phyloP scores from a whole-genome alignment of 2,329 filamentous ascomycete genomes.

The Claviceps sp. region DNA sequence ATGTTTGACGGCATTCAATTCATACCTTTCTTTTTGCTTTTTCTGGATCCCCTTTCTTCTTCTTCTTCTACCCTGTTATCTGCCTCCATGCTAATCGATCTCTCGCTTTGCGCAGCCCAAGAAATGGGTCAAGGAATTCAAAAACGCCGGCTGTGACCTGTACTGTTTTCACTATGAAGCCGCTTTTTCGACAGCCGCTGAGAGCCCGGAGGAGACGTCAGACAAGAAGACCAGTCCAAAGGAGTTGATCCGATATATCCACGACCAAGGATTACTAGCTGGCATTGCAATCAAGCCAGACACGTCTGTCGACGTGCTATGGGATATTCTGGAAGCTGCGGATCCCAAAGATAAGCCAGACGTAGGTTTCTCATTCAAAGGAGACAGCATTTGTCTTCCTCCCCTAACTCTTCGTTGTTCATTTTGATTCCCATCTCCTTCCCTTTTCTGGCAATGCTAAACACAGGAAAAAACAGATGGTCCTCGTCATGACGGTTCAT shows the following conservation, averaged over 20 bases:
- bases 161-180: conserved; percentile 99
- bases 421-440: not conserved
- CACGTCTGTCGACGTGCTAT: conserved; percentile 81
- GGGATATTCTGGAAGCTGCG: conserved; percentile 68
- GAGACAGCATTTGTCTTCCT: not conserved
- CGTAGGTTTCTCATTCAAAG: conserved; percentile 40
- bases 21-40: too few species aligned
- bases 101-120: conserved; percentile 56
- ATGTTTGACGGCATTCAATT: too few species aligned
- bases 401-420: not conserved
- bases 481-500: conserved; percentile 95
- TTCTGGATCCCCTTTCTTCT: not conserved
- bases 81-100: not conserved
- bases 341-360: conserved; percentile 71
- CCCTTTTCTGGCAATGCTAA: not conserved
- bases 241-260: conserved; percentile 81
- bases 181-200: conserved; percentile 75
- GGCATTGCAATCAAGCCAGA: conserved; percentile 93
- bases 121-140: conserved; percentile 95
- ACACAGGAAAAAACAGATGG: conserved; percentile 53
- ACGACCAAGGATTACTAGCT: conserved; percentile 74
- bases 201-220: conserved; percentile 56
- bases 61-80: not conserved
- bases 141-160: conserved; percentile 88
- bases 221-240: conserved; percentile 66